These are phyloP conservation scores for Trichosporon asahii DNA, from an alignment of 1,284 basidiomycete species.

Conservation along the genomic window DNA sequence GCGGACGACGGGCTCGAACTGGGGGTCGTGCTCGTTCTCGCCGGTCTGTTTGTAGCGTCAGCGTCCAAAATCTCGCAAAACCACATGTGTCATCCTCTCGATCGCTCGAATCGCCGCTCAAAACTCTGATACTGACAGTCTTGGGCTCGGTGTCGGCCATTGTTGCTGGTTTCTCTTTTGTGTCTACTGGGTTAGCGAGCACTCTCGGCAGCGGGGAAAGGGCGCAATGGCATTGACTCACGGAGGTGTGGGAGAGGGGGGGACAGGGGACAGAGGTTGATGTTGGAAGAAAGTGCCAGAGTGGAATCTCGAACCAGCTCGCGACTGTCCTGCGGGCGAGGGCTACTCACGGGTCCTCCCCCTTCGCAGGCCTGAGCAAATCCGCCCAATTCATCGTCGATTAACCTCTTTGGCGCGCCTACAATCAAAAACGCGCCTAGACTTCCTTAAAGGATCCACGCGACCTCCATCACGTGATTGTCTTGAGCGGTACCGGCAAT, in stretches of 20 bases:
- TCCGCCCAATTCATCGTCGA: neutral
- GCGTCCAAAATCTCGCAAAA: neutral
- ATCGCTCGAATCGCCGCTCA: neutral
- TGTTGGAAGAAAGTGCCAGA: neutral
- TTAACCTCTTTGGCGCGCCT: neutral
- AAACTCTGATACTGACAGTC: slow-evolving; percentile 14
- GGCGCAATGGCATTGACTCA: neutral
- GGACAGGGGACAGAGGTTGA: neutral
- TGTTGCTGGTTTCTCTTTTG: slow-evolving; percentile 12
- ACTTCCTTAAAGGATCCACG: neutral
- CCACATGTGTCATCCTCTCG: too few species aligned
- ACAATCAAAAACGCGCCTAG: neutral
- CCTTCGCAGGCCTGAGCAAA: neutral
- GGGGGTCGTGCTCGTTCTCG: slow-evolving; percentile 72
- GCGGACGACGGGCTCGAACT: slow-evolving; percentile 95
- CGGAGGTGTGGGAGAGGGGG: neutral
- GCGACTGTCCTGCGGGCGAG: neutral
- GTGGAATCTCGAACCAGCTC: neutral
- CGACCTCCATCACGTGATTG: neutral
- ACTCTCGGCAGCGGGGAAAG: neutral
- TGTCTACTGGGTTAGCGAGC: neutral
- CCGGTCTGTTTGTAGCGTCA: neutral
- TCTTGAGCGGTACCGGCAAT: neutral
- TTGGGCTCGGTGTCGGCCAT: slow-evolving; percentile 30
- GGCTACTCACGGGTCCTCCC: too few species aligned